Evolutionary conservation across 768 basidiomycete genomes (phyloP).

Genomic region (Boletales sp.): DNA sequence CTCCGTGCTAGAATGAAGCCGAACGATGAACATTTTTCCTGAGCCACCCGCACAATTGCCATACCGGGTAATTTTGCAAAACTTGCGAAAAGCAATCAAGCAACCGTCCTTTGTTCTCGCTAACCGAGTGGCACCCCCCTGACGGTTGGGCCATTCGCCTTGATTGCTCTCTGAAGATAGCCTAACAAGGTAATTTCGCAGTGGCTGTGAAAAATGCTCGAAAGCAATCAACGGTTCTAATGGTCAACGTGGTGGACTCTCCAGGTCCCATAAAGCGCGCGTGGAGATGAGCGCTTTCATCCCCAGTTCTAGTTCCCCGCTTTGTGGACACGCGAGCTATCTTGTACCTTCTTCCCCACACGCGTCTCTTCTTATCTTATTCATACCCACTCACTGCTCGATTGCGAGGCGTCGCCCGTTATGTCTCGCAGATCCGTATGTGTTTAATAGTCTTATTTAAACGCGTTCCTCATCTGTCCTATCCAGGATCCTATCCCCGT

Average conservation of each 20-base stretch:
- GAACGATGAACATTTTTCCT: neutral
- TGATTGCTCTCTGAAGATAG: constrained; percentile 20
- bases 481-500: neutral
- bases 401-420: too few relatives aligned
- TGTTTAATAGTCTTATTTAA: neutral
- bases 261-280: constrained; percentile 18
- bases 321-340: neutral
- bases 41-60: neutral
- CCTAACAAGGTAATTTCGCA: constrained; percentile 19
- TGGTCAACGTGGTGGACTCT: constrained; percentile 13
- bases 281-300: constrained; percentile 3
- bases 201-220: constrained; percentile 14
- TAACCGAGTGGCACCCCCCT: constrained; percentile 23
- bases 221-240: constrained; percentile 24
- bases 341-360: too few relatives aligned
- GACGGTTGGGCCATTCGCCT: constrained; percentile 9
- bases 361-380: too few relatives aligned
- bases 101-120: constrained; percentile 2
- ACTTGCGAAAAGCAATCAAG: constrained; percentile 22
- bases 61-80: constrained; percentile 6
- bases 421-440: neutral
- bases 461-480: too few relatives aligned
- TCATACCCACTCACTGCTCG: too few relatives aligned
- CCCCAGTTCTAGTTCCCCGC: neutral
- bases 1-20: neutral